Percentiles rank a stretch among this genome's conserved stretches.
Conservation (phyloP, 768 basidiomycete genomes). For the Leccinum disarticulatum region DNA sequence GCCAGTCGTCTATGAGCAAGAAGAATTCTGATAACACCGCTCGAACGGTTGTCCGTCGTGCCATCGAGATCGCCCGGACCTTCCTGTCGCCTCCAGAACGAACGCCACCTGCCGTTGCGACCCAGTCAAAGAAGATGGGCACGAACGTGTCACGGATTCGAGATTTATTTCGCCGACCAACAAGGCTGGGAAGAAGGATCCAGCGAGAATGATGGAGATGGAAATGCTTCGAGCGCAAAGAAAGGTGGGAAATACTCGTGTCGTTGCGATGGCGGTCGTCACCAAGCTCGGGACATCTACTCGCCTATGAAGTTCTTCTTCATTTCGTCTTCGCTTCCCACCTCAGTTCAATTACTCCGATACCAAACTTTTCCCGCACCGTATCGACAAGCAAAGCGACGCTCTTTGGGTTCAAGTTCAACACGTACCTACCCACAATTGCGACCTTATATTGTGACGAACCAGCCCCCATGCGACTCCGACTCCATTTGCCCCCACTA, state of each 20-base stretch:
- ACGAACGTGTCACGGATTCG: not conserved
- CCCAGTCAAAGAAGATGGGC: not conserved
- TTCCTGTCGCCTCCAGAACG: not conserved
- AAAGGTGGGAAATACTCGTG: not conserved
- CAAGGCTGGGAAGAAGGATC: not conserved
- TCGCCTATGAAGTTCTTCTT: too few relatives aligned
- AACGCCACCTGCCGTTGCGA: not conserved
- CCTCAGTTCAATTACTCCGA: too few relatives aligned
- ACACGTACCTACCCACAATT: too few relatives aligned
- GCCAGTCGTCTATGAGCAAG: not conserved
- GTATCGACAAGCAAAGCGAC: too few relatives aligned
- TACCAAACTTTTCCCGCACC: too few relatives aligned
- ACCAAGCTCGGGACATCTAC: not conserved
- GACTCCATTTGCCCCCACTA: too few relatives aligned
- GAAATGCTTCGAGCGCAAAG: constrained; percentile 6
- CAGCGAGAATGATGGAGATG: constrained; percentile 7
- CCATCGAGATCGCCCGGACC: not conserved
- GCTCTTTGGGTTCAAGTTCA: too few relatives aligned
- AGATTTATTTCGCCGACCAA: constrained; percentile 6
- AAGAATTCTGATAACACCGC: not conserved
- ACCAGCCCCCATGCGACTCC: too few relatives aligned
- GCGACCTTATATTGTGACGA: too few relatives aligned
- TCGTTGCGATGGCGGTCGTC: not conserved
- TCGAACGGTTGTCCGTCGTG: not conserved
- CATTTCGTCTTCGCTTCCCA: too few relatives aligned